These are phyloP conservation scores for Pythium grandisporangium DNA, from an alignment of 352 stramenopile species.

Conservation along the genomic window DNA sequence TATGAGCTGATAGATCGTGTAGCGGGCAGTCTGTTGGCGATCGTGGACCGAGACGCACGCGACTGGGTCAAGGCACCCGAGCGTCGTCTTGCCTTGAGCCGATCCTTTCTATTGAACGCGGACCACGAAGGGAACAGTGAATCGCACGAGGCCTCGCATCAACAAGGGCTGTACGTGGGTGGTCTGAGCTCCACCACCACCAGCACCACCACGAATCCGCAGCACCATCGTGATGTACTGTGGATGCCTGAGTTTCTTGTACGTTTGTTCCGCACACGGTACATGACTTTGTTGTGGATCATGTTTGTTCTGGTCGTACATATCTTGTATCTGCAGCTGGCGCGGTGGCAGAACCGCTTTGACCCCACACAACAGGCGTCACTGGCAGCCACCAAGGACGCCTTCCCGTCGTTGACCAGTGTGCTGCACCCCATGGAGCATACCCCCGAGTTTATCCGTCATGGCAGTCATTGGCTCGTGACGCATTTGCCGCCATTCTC, in stretches of 20 bases:
- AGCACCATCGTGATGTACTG: no score
- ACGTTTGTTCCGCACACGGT: constrained; percentile 34
- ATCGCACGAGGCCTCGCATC: constrained; percentile 25
- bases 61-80: constrained; percentile 29
- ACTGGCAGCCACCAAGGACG: constrained; percentile 6
- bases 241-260: constrained; percentile 42
- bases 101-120: constrained; percentile 25
- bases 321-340: constrained; percentile 54
- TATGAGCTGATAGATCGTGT: constrained; percentile 67
- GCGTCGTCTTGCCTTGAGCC: constrained; percentile 30
- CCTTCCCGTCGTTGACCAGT: constrained; percentile 43
- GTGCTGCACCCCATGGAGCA: constrained; percentile 48
- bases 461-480: not conserved
- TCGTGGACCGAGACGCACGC: constrained; percentile 36
- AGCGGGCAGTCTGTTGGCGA: constrained; percentile 45
- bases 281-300: constrained; percentile 35
- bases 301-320: constrained; percentile 60
- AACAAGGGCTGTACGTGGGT: constrained; percentile 31
- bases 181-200: constrained; percentile 43
- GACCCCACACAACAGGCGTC: constrained; percentile 20
- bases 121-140: constrained; percentile 8
- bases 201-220: constrained; percentile 23
- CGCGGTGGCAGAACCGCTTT: constrained; percentile 61
- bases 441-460: constrained; percentile 23
- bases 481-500: no score